Evolutionary conservation across 352 stramenopile species (phyloP), one percentile per base, ranked within the genome.

Genomic region (Phytophthora litchii): DNA sequence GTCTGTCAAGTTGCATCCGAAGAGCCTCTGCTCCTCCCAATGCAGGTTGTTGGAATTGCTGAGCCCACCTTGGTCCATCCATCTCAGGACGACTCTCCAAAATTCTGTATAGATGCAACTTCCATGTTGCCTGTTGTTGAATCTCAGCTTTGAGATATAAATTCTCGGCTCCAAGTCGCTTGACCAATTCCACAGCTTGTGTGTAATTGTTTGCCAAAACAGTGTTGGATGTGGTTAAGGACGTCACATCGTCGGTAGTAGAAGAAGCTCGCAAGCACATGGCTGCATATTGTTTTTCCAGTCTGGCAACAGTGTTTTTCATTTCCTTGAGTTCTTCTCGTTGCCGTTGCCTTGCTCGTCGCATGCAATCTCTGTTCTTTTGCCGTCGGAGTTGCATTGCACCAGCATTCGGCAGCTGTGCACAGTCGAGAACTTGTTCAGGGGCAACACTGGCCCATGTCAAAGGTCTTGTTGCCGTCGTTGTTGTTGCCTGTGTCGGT

Each of bases 121-220:
- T 79, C 72, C 72, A 81, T 11, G 34, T 56, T 1, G 72, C 53
- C 13, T 80, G 60, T 17, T 79, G 66, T 45, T 80, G 74, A 34
- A 84, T 68, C 17, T 67, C 56, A 4, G 69, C 61, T 23, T 74
- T 72, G 4, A 84, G 51, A 25, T 69, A 76, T 42, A 84, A 66
- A 55, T 84, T 80, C 42, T 84, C 69, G 8, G 74, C 72, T 17
- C 74, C 74, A 9, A 84, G 66, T 12, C 57, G 38, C 31, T 80
- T 74, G 8, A 59, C 56, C 17, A 72, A 44, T 3, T 72, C 68
- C 16, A 64, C 46, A 0, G 47, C 52, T 34, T 71, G 54, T 17
- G 57, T 34, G 49, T 76, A 81, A 48, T 58, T 55, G 38, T 12
- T 50, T 8, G 54, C 45, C 21, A 51, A 16, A 4, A 11, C 7